Conservation (phyloP, 169 alveolate genomes). For the Perkinsus olseni region DNA sequence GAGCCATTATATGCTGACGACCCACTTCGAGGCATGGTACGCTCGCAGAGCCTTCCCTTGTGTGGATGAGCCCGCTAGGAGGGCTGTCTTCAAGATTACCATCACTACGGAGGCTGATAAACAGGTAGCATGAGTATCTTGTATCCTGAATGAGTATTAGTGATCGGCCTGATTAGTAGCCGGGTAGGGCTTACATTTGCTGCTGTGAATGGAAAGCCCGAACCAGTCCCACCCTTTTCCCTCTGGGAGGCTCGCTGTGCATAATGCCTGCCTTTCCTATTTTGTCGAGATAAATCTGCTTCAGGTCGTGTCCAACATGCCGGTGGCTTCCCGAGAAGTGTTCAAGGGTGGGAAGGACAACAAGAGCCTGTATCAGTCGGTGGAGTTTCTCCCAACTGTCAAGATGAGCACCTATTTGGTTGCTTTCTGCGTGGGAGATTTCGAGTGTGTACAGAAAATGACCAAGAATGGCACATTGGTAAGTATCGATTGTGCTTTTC, state of each 20-base stretch:
- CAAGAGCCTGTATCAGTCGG: neutral
- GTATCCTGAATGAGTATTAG: too few species aligned
- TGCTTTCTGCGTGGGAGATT: constrained; percentile 28
- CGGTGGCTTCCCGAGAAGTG: neutral
- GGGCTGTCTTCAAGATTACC: constrained; percentile 1
- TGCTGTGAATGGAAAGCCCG: too few species aligned
- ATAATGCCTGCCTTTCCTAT: too few species aligned
- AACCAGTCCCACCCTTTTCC: too few species aligned
- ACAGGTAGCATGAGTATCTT: neutral
- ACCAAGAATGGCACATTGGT: neutral
- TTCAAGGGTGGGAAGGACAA: neutral
- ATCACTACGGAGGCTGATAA: neutral
- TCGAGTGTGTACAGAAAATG: constrained; percentile 13
- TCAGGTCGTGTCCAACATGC: constrained; percentile 5
- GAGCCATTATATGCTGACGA: neutral
- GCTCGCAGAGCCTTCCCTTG: constrained; percentile 31
- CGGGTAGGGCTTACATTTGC: too few species aligned
- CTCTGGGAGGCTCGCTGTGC: too few species aligned
- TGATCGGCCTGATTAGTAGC: too few species aligned
- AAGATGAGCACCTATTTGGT: constrained; percentile 20
- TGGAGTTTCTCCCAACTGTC: neutral
- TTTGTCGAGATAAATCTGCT: too few species aligned
- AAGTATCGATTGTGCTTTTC: neutral
- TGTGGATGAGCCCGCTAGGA: constrained; percentile 30
- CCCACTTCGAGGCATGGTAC: constrained; percentile 25